Evolutionary conservation across 2,329 filamentous ascomycete genomes (phyloP), one percentile per base, ranked within the genome.

Genomic region (Orbilia ellipsospora): DNA sequence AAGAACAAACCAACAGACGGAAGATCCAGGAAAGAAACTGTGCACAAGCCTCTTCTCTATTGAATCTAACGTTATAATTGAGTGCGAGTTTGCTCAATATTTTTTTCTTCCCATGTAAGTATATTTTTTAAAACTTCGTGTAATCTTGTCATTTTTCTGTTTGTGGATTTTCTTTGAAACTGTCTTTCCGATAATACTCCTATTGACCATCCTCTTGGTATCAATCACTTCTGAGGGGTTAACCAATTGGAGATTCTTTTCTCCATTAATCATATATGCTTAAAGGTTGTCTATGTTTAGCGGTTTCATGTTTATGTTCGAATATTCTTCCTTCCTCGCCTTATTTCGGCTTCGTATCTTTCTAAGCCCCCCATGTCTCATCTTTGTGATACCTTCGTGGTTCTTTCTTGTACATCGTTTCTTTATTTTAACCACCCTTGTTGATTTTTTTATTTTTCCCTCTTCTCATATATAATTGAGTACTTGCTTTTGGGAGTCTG

Each of bases 351-450:
- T 42, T 67, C 31, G 31, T 62, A 64, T 50, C 31, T 69, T 82
- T 82, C 80, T 83, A 80, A 80, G 82, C 80, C 78, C 78, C 52
- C 20, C 51, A 42, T 50, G 78, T 36, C 20, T 69, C 60, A 36
- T 36, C 36, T 54, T 62, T 78, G 65, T 77, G 78, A 80, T 81
- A 78, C 78, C 80, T 78, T 79, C 75, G 79, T 80, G 77, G 78
- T 79, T 80, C 70, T 77, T 62, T 59, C 74, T 77, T 76, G 64
- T 55, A 73, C 69, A 77, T 64, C 60, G 70, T 80, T 70, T 78
- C 67, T 73, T 72, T 74, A 68, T 77, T 72, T 78, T 36, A 36
- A 73, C 78, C 77, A 73, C 67, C 77, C 72, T 79, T 79, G 66
- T 55, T 60, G 55, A 54, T 63, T 64, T 77, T 76, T 77, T 60